Percentiles rank a stretch among this genome's conserved stretches.
Conservation (phyloP, 129 eudicot species). For the Flaveria linearis region DNA sequence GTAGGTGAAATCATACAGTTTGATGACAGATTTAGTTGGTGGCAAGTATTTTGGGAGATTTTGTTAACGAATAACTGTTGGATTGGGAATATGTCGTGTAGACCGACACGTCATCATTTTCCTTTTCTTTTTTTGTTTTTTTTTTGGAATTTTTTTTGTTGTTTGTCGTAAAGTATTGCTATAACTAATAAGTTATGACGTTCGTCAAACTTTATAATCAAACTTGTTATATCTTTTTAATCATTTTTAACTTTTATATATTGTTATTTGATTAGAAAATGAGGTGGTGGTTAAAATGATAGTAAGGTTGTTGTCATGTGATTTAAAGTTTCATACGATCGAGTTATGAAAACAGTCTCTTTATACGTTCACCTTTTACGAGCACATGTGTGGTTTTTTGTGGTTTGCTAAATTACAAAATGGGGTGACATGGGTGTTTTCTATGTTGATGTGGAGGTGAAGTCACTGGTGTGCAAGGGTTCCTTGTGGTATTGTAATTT, state of each 20-base stretch:
- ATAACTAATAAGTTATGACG: slow-evolving; percentile 7
- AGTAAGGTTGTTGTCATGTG: too few relatives aligned
- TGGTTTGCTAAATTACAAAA: neutral
- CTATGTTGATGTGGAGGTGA: neutral
- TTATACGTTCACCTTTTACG: too few relatives aligned
- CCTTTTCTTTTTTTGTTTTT: neutral
- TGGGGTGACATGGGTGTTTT: neutral
- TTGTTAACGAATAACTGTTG: slow-evolving; percentile 26
- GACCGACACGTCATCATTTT: neutral
- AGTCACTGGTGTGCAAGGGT: slow-evolving; percentile 21
- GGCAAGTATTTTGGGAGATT: slow-evolving; percentile 17
- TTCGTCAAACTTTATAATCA: neutral
- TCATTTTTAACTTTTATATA: too few relatives aligned
- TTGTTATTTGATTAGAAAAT: too few relatives aligned
- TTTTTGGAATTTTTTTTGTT: slow-evolving; percentile 2
- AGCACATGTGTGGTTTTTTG: too few relatives aligned
- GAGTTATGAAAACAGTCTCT: too few relatives aligned
- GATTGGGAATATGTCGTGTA: slow-evolving; percentile 6
- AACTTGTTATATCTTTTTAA: neutral
- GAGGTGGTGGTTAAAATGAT: too few relatives aligned
- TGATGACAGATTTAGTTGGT: slow-evolving; percentile 24
- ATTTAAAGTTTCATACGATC: too few relatives aligned
- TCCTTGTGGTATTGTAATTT: neutral
- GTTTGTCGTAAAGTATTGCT: neutral
- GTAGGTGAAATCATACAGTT: slow-evolving; percentile 24